Evolutionary conservation across 2,329 filamentous ascomycete species (phyloP), one percentile per base, ranked within the genome.

Genomic region (Arthrobotrys conoides): DNA sequence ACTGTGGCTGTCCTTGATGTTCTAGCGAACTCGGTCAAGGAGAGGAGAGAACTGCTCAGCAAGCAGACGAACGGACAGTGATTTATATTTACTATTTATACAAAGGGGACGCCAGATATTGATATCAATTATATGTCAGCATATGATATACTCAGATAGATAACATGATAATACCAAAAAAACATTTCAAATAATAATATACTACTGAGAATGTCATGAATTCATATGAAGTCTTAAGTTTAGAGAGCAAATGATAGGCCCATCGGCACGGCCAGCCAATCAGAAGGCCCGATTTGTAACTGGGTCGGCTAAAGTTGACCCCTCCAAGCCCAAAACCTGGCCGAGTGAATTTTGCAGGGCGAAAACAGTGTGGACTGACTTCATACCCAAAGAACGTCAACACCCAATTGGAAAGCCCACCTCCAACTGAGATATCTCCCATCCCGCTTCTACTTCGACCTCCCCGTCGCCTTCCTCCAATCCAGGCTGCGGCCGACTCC

Each of bases 1-100:
- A 82, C 81, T 0, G 80, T 80, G 24, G 78, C 63, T 0, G 92
- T 96, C 0, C 88, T 98, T 24, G 92, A 97, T 85, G 89, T 95
- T 82, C 88, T 98, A 33, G 94, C 96, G 5, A 90, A 90, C n/a
- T 92, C 93, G 41, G 91, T 98, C 66, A 89, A 92, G 65, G 89
- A 89, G 80, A 90, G 95, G 82, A 90, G 96, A 82, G 87, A 89
- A 82, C 14, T 72, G 20, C 69, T 79, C 9, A 71, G 61, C 67
- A 77, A 77, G 71, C 82, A 64, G 72, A 73, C 70, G 14, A 79
- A 79, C 24, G 68, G 76, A 24, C 63, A 71, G 33, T 77, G 16
- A 71, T 53, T 38, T 24, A 41, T 30, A 12, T 12, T 30, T 14
- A n/a, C n/a, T n/a, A 6, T 30, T 6, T 30, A 30, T 30, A 30